These are phyloP conservation scores for Pythium monospermum DNA, from an alignment of 352 stramenopile genomes.

Conservation along the genomic window DNA sequence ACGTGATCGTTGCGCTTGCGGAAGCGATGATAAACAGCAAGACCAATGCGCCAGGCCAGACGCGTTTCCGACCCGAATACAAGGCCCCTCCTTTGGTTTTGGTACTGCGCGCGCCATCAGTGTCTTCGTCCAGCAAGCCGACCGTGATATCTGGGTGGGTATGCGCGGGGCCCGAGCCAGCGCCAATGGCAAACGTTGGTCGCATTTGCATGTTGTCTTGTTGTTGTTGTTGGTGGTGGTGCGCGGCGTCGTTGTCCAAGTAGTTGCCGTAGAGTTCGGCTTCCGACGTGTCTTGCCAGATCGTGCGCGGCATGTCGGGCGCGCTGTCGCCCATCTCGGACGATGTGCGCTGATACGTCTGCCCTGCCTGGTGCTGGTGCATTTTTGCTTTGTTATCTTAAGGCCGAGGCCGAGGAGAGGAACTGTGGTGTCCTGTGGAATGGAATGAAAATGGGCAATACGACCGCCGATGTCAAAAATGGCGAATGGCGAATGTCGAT, in stretches of 20 bases:
- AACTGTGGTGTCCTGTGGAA: too few species aligned
- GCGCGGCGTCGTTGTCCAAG: too few species aligned
- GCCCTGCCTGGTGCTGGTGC: too few species aligned
- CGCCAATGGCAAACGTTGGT: constrained; percentile 34
- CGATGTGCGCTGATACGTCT: constrained; percentile 5
- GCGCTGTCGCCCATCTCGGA: constrained; percentile 9
- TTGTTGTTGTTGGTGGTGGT: not conserved
- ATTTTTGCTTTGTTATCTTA: too few species aligned
- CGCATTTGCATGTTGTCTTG: constrained; percentile 33
- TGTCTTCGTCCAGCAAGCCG: constrained; percentile 51
- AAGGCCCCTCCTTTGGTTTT: constrained; percentile 32
- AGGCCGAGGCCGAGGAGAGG: too few species aligned
- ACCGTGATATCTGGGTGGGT: constrained; percentile 71
- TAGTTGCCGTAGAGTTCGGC: constrained; percentile 75
- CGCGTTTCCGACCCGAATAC: constrained; percentile 65
- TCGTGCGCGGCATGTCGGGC: constrained; percentile 8
- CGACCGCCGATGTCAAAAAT: too few species aligned
- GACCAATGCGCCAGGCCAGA: constrained; percentile 77
- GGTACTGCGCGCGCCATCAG: not conserved
- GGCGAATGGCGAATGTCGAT: too few species aligned
- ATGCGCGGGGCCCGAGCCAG: constrained; percentile 9
- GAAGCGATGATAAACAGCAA: constrained; percentile 46
- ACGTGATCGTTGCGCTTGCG: constrained; percentile 51
- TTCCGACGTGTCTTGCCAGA: constrained; percentile 71
- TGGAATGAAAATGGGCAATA: too few species aligned